Percentiles rank a stretch among this genome's conserved stretches.
Evolutionary conservation across 805 yeast genomes (phyloP).

Genomic region (Priceomyces melissophilus): DNA sequence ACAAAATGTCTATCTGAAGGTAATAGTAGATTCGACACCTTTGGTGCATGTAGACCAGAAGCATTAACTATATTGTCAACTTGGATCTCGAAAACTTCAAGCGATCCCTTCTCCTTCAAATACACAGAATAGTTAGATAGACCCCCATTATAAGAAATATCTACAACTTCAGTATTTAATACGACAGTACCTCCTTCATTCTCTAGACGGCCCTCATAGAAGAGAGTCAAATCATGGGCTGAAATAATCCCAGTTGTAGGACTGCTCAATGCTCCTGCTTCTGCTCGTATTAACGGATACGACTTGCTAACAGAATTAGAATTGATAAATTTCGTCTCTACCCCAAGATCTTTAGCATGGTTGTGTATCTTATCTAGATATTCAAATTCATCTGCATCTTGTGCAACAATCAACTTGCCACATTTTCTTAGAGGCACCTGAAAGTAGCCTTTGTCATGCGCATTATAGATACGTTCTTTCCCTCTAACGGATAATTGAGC

Average conservation of each 20-base stretch:
- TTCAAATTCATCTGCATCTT: conserved; percentile 58
- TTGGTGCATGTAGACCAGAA: conserved; percentile 77
- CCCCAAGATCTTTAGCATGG: conserved; percentile 49
- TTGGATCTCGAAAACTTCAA: conserved; percentile 37
- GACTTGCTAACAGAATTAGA: conserved; percentile 38
- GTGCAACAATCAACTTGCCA: conserved; percentile 90
- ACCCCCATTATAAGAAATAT: conserved; percentile 23
- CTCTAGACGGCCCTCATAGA: conserved; percentile 52
- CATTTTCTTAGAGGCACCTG: conserved; percentile 56
- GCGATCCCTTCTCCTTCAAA: conserved; percentile 26
- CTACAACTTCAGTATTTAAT: conserved; percentile 55
- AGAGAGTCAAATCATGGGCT: conserved; percentile 73
- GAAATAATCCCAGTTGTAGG: conserved; percentile 84
- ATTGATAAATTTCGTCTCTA: conserved; percentile 56
- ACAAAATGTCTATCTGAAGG: conserved; percentile 58
- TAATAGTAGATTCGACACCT: conserved; percentile 64
- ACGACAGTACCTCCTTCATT: conserved; percentile 62
- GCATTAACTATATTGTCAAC: conserved; percentile 65
- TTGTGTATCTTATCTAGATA: conserved; percentile 52
- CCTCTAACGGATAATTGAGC: conserved; percentile 73
- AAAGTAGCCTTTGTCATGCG: conserved; percentile 31
- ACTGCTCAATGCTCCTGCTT: conserved; percentile 59
- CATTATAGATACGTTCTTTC: conserved; percentile 60
- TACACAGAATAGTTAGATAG: conserved; percentile 20
- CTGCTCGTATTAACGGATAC: conserved; percentile 69